A percentile compares a stretch with the other conserved stretches of the same genome.
These are phyloP conservation scores for Fraxinus excelsior DNA, from an alignment of 257 asterid species.

Conservation along the genomic window DNA sequence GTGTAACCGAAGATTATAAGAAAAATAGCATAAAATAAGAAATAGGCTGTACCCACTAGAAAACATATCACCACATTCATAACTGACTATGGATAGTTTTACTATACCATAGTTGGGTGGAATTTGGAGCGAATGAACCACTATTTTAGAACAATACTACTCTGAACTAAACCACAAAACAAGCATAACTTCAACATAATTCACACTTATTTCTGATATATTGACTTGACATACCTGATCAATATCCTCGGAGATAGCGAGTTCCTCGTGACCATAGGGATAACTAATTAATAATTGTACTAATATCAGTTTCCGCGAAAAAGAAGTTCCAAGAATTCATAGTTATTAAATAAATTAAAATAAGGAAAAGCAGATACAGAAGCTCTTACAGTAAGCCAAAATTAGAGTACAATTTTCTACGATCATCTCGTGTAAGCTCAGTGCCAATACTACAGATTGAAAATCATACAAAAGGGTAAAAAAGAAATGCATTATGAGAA, in stretches of 20 bases:
- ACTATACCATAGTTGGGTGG: too few relatives aligned
- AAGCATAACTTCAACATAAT: slow-evolving; percentile 6
- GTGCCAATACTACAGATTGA: slow-evolving; percentile 79
- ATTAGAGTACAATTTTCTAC: slow-evolving; percentile 80
- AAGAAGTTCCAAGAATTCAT: slow-evolving; percentile 3
- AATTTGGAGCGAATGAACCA: too few relatives aligned
- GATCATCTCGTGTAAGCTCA: slow-evolving; percentile 92
- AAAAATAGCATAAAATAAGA: too few relatives aligned
- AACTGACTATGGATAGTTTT: too few relatives aligned
- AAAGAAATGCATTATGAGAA: not conserved
- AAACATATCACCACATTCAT: too few relatives aligned
- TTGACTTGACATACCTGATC: slow-evolving; percentile 63
- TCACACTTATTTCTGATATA: not conserved
- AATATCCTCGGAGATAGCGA: slow-evolving; percentile 79
- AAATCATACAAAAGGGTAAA: slow-evolving; percentile 17
- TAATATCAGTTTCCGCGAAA: slow-evolving; percentile 27
- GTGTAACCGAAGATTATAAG: not conserved
- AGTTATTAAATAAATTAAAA: slow-evolving; percentile 11
- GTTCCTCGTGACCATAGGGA: slow-evolving; percentile 95
- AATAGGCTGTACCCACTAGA: too few relatives aligned
- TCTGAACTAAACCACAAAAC: not conserved
- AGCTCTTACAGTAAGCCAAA: slow-evolving; percentile 84
- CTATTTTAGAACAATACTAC: too few relatives aligned
- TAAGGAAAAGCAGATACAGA: slow-evolving; percentile 14
- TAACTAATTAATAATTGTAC: slow-evolving; percentile 44